These are phyloP conservation scores for Athelia psychrophila DNA, from an alignment of 1,284 basidiomycete genomes.

Conservation along the genomic window DNA sequence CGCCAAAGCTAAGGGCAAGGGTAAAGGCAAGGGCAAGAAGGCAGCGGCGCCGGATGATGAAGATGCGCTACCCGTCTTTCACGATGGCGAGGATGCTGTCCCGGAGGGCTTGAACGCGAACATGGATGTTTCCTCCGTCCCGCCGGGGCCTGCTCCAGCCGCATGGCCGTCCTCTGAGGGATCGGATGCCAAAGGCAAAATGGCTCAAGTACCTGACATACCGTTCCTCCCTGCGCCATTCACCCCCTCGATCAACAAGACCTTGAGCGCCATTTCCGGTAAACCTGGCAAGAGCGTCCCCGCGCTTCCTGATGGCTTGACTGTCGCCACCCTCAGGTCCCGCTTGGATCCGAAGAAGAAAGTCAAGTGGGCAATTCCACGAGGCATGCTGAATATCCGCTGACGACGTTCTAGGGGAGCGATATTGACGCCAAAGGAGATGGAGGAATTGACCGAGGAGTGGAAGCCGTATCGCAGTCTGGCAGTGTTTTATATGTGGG, in stretches of 20 bases:
- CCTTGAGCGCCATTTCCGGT: slow-evolving; percentile 34
- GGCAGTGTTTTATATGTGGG: slow-evolving; percentile 20
- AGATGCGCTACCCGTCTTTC: slow-evolving; percentile 5
- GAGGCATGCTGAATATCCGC: not conserved
- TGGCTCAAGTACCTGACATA: slow-evolving; percentile 22
- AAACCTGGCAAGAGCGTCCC: slow-evolving; percentile 17
- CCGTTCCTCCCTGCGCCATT: slow-evolving; percentile 51
- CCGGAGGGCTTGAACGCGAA: slow-evolving; percentile 4
- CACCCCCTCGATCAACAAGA: slow-evolving; percentile 64
- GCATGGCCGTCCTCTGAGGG: too few relatives aligned
- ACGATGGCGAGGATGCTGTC: not conserved
- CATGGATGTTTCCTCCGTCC: slow-evolving; percentile 15
- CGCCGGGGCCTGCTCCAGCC: slow-evolving; percentile 14
- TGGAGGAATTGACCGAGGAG: slow-evolving; percentile 71
- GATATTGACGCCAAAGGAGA: slow-evolving; percentile 78
- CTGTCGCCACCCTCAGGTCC: slow-evolving; percentile 56
- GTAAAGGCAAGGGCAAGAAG: slow-evolving; percentile 10
- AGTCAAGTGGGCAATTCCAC: slow-evolving; percentile 56
- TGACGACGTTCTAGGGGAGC: slow-evolving; percentile 53
- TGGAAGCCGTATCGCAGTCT: slow-evolving; percentile 84
- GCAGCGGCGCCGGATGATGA: slow-evolving; percentile 6
- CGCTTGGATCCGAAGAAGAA: slow-evolving; percentile 80
- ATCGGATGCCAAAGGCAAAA: slow-evolving; percentile 4
- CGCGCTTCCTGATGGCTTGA: slow-evolving; percentile 63
- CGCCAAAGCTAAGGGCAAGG: slow-evolving; percentile 3